Conservation (phyloP, 2,329 filamentous ascomycete genomes). For the Pseudogymnoascus sp. region DNA sequence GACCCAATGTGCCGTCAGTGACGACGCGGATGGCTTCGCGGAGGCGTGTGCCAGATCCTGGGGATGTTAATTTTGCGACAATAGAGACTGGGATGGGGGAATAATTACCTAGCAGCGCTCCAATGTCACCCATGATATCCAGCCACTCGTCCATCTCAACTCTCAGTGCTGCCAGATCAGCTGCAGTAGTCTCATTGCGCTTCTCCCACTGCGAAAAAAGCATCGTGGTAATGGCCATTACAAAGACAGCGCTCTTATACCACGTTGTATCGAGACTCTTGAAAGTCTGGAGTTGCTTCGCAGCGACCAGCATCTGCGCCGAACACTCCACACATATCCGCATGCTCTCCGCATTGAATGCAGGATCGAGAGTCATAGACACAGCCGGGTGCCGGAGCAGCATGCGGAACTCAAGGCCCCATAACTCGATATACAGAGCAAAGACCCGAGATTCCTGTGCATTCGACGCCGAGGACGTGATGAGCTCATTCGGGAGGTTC, state of each 20-base stretch:
- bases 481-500: conserved; percentile 52
- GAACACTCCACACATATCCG: conserved; percentile 58
- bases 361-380: conserved; percentile 44
- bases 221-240: conserved; percentile 64
- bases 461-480: conserved; percentile 33
- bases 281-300: conserved; percentile 49
- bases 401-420: conserved; percentile 49
- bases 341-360: conserved; percentile 52
- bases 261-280: conserved; percentile 70
- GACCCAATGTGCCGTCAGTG: conserved; percentile 37
- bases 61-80: conserved; percentile 8
- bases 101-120: conserved; percentile 54
- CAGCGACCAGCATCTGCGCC: conserved; percentile 52
- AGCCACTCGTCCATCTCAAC: conserved; percentile 64
- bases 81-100: not conserved
- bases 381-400: conserved; percentile 54
- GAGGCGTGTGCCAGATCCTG: conserved; percentile 39
- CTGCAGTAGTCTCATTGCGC: conserved; percentile 47
- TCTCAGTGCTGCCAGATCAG: conserved; percentile 51
- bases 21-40: conserved; percentile 40
- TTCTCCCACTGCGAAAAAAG: conserved; percentile 63
- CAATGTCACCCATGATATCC: conserved; percentile 57
- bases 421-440: conserved; percentile 45
- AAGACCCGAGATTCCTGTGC: conserved; percentile 40
- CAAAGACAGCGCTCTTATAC: conserved; percentile 64